These are phyloP conservation scores for Dactylellina leptospora DNA, from an alignment of 2,329 filamentous ascomycete species.

Conservation along the genomic window DNA sequence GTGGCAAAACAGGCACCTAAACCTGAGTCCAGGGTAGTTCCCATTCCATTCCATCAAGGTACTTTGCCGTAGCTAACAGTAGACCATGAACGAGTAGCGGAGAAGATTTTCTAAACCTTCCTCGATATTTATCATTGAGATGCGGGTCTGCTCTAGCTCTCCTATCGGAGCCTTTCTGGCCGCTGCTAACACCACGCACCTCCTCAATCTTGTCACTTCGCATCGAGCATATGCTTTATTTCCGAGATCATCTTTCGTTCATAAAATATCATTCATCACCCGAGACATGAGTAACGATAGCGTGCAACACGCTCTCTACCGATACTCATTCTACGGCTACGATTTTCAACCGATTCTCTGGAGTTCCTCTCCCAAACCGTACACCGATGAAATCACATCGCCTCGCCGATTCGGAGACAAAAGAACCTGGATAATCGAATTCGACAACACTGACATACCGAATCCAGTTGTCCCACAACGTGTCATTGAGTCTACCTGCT, in stretches of 20 bases:
- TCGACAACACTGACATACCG: conserved; percentile 25
- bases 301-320: conserved; percentile 35
- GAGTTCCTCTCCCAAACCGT: conserved; percentile 17
- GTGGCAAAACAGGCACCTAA: conserved; percentile 8
- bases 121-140: conserved; percentile 19
- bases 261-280: conserved; percentile 44
- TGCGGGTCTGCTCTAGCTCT: conserved; percentile 35
- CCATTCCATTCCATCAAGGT: not conserved
- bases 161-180: conserved; percentile 44
- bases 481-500: conserved; percentile 48
- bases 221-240: conserved; percentile 42
- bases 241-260: conserved; percentile 25
- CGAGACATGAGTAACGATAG: conserved; percentile 43
- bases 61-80: no score
- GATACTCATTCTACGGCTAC: conserved; percentile 30
- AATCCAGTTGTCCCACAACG: conserved; percentile 7
- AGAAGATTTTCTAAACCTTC: conserved; percentile 11
- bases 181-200: conserved; percentile 42
- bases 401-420: conserved; percentile 47
- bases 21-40: conserved; percentile 29
- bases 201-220: conserved; percentile 42
- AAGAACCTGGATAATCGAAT: conserved; percentile 39
- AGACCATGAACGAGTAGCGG: not conserved
- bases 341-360: conserved; percentile 45
- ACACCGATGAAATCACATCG: conserved; percentile 25